phyloP scores from a whole-genome alignment of 306 rosid species.

The Astragalus glycyphyllos region DNA sequence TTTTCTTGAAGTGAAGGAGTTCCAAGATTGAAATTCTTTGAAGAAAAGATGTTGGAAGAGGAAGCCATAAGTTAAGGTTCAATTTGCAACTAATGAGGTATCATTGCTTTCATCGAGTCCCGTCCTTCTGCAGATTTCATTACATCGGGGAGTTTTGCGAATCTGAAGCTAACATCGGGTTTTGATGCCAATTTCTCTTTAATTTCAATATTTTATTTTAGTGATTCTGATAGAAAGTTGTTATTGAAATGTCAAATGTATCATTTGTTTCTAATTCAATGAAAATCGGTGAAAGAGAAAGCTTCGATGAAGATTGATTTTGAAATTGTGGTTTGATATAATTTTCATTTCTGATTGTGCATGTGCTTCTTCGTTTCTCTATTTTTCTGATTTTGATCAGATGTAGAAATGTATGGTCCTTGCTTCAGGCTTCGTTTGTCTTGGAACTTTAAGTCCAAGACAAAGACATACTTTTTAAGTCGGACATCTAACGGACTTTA shows the following conservation, averaged over 20 bases:
- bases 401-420: constrained; percentile 6
- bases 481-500: too few relatives aligned
- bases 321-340: constrained; percentile 70
- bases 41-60: too few relatives aligned
- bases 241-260: constrained; percentile 31
- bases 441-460: too few relatives aligned
- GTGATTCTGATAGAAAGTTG: constrained; percentile 16
- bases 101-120: constrained; percentile 51
- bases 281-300: constrained; percentile 83
- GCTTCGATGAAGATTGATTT: constrained; percentile 80
- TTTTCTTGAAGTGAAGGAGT: too few relatives aligned
- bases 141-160: constrained; percentile 61
- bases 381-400: background rate
- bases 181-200: constrained; percentile 22
- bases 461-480: too few relatives aligned
- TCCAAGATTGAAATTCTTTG: too few relatives aligned
- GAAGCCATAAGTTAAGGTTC: too few relatives aligned
- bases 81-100: too few relatives aligned
- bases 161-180: constrained; percentile 89
- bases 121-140: constrained; percentile 58
- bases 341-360: constrained; percentile 27
- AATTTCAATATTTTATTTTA: constrained; percentile 21
- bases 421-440: background rate
- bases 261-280: constrained; percentile 39
- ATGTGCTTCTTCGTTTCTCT: too few relatives aligned